phyloP scores from a whole-genome alignment of 495 filamentous ascomycete genomes.

The Annulohypoxylon bovei region DNA sequence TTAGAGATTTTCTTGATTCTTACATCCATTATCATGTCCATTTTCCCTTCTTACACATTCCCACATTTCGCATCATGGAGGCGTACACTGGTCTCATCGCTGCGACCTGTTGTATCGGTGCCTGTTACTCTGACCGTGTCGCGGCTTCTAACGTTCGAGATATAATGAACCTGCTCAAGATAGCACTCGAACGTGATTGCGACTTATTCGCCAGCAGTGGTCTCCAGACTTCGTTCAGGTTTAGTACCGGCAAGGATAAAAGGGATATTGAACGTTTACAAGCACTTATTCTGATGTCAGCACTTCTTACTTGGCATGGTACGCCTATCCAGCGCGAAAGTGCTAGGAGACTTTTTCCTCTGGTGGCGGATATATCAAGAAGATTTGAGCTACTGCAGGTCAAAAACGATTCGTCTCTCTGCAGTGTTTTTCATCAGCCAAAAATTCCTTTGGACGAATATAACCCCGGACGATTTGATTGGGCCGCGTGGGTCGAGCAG shows the following conservation, averaged over 20 bases:
- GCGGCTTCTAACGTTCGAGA: conserved; percentile 63
- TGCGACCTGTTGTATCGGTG: conserved; percentile 71
- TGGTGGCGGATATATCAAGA: conserved; percentile 62
- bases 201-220: conserved; percentile 53
- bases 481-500: conserved; percentile 72
- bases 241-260: conserved; percentile 47
- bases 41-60: conserved; percentile 74
- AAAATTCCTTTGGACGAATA: conserved; percentile 50
- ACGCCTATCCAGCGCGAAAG: conserved; percentile 64
- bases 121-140: conserved; percentile 69
- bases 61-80: conserved; percentile 70
- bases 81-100: conserved; percentile 68
- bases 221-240: conserved; percentile 45
- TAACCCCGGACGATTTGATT: conserved; percentile 59
- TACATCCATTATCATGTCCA: conserved; percentile 73
- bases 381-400: conserved; percentile 61
- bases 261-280: conserved; percentile 68
- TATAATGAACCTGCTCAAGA: conserved; percentile 65
- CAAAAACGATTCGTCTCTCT: conserved; percentile 44
- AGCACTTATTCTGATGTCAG: conserved; percentile 64
- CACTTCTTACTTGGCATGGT: conserved; percentile 72
- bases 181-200: conserved; percentile 61
- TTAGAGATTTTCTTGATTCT: conserved; percentile 68
- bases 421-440: conserved; percentile 58
- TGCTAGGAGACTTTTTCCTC: conserved; percentile 62